Conservation (phyloP, 2,329 filamentous ascomycete species). For the Hansfordia pulvinata region DNA sequence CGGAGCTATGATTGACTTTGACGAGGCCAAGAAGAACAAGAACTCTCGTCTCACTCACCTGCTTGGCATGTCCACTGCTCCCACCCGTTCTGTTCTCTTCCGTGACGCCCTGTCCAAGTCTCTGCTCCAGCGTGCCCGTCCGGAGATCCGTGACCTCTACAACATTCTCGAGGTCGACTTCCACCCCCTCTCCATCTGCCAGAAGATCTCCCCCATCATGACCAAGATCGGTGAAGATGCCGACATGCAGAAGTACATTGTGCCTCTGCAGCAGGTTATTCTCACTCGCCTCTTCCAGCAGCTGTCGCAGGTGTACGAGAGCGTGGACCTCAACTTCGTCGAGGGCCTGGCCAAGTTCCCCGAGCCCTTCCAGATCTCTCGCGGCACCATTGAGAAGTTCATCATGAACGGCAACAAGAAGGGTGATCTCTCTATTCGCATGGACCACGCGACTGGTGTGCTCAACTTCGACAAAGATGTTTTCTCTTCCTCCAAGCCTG, state of each 20-base stretch:
- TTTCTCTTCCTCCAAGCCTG: slow-evolving; percentile 90
- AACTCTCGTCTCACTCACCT: slow-evolving; percentile 94
- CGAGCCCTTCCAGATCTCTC: slow-evolving; percentile 85
- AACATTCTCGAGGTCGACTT: slow-evolving; percentile 99
- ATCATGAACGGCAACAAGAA: slow-evolving; percentile 99
- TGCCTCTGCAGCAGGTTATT: slow-evolving; percentile 95
- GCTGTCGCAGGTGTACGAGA: slow-evolving; percentile 96
- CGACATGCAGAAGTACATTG: slow-evolving; percentile 95
- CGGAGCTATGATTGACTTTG: slow-evolving; percentile 89
- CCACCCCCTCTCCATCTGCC: slow-evolving; percentile 95
- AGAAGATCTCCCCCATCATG: slow-evolving; percentile 96
- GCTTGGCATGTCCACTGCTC: slow-evolving; percentile 80
- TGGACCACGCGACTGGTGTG: slow-evolving; percentile 89
- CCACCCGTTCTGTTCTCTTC: slow-evolving; percentile 83
- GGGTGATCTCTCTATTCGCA: slow-evolving; percentile 89
- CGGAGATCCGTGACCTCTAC: slow-evolving; percentile 94
- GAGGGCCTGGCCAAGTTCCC: slow-evolving; percentile 91
- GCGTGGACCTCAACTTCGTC: slow-evolving; percentile 87
- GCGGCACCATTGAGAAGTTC: slow-evolving; percentile 94
- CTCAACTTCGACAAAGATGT: slow-evolving; percentile 97
- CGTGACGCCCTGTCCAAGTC: slow-evolving; percentile 93
- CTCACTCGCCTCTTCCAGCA: slow-evolving; percentile 97
- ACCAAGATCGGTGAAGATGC: slow-evolving; percentile 83
- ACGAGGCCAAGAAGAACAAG: slow-evolving; percentile 97
- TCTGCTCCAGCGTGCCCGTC: slow-evolving; percentile 78